phyloP scores from a whole-genome alignment of 257 asterid species.

The Nicotiana sylvestris region DNA sequence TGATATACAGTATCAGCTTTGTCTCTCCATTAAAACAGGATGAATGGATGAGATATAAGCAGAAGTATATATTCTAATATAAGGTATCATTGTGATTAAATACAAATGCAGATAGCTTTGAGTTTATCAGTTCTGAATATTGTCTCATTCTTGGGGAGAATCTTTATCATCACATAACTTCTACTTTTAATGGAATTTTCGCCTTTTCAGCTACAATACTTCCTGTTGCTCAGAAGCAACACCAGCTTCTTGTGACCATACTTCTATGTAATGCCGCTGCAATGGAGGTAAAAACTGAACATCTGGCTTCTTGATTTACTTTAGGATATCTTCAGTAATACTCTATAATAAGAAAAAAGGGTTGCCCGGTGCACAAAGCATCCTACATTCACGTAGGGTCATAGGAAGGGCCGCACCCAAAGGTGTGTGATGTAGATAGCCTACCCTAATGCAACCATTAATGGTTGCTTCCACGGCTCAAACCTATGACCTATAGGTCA shows the following conservation, averaged over 20 bases:
- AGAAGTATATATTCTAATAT: too few relatives aligned
- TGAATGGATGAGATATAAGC: not conserved
- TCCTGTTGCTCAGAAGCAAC: slow-evolving; percentile 95
- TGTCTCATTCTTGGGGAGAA: not conserved
- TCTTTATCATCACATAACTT: not conserved
- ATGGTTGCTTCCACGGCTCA: too few relatives aligned
- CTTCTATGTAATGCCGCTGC: slow-evolving; percentile 88
- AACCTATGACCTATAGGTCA: too few relatives aligned
- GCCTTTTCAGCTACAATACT: slow-evolving; percentile 64
- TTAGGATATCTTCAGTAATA: too few relatives aligned
- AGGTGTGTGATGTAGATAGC: too few relatives aligned
- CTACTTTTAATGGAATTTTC: slow-evolving; percentile 4
- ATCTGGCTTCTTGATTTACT: too few relatives aligned
- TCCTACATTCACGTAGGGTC: too few relatives aligned
- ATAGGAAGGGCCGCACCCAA: too few relatives aligned
- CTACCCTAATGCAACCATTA: too few relatives aligned
- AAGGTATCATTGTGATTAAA: not conserved
- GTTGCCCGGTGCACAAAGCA: too few relatives aligned
- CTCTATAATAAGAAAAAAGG: too few relatives aligned
- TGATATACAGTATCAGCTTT: not conserved
- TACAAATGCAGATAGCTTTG: not conserved
- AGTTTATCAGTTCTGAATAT: not conserved
- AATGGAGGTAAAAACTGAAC: slow-evolving; percentile 49
- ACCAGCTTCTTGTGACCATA: slow-evolving; percentile 93
- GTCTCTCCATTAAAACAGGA: not conserved